Base-by-base conservation (phyloP, 2,329 filamentous ascomycete genomes). In the Leptodontidium sp. region DNA sequence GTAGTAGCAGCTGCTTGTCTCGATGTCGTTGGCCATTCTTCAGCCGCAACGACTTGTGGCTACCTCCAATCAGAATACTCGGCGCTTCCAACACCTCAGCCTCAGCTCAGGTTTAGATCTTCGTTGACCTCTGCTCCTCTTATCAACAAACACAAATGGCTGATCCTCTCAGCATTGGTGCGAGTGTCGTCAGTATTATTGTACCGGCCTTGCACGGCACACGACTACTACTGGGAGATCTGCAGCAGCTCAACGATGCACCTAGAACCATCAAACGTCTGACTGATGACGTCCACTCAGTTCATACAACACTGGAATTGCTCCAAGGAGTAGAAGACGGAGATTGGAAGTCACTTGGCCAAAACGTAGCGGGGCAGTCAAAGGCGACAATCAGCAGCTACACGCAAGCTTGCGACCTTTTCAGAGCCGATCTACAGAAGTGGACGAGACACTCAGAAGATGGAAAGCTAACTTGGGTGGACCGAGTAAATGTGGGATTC, bases 401-500 rank as follows among this genome's bases (percentile, higher is more conserved):
- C 66, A 71, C 63, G 35, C 58, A 73, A 72, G 78, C 77, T 66
- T 80, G 78, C 71, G 64, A 74, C 50, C 67, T 73, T n/a, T 78
- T 79, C 50, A 74, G 73, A 55, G 69, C 71, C 66, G 73, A 76
- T 66, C 73, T 80, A 62, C 68, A 76, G 64, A 70, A 70, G 59
- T 79, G 77, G 78, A 79, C 78, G 38, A 75, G 75, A 72, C 77
- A 79, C 66, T 78, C 75, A 50, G 62, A 74, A 67, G 75, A 77
- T 66, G 74, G 77, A 58, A 79, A 74, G 63, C 70, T 80, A 32
- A 67, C 75, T 66, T 78, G 71, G 75, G 73, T 70, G 68, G 78
- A 79, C 69, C 73, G 75, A 72, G 73, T 75, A 71, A 79, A 71
- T 63, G 76, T 80, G 29, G 78, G 79, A 68, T 75, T 80, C 72